phyloP scores from a whole-genome alignment of 225 moss, liverwort and hornwort species.

The Physcomitrium patens region DNA sequence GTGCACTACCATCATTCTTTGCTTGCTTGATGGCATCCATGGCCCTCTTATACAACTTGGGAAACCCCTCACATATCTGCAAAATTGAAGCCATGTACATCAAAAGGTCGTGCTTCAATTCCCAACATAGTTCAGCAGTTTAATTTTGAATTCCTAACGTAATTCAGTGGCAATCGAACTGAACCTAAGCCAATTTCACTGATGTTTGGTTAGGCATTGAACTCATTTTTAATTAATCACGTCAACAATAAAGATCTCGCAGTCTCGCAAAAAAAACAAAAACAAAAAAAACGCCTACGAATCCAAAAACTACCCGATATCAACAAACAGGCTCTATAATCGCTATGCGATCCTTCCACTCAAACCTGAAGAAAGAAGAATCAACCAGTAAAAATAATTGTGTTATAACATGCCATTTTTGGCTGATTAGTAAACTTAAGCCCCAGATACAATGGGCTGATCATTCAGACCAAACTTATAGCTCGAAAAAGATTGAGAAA shows the following conservation, averaged over 20 bases:
- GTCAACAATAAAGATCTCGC: too few relatives aligned
- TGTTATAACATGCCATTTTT: background rate
- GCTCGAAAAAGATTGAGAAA: too few relatives aligned
- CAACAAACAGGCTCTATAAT: too few relatives aligned
- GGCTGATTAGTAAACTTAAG: too few relatives aligned
- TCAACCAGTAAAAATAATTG: background rate
- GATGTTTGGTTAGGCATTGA: too few relatives aligned
- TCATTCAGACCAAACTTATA: too few relatives aligned
- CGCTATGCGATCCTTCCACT: background rate
- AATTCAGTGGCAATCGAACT: background rate
- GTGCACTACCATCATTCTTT: slow-evolving; percentile 37
- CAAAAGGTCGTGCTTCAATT: background rate
- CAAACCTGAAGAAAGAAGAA: background rate
- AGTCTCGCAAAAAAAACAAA: too few relatives aligned
- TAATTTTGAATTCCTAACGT: background rate
- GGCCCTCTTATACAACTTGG: slow-evolving; percentile 69
- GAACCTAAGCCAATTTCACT: too few relatives aligned
- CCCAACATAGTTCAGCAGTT: too few relatives aligned
- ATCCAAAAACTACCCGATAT: too few relatives aligned
- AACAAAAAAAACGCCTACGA: background rate
- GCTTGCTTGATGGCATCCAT: slow-evolving; percentile 56
- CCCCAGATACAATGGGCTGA: too few relatives aligned
- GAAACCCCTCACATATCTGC: slow-evolving; percentile 80
- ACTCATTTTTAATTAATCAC: too few relatives aligned
- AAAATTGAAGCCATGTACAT: background rate